Percentiles rank a stretch among this genome's conserved stretches.
Evolutionary conservation across 148 eudicot species (phyloP).

Genomic region (Camellia japonica): DNA sequence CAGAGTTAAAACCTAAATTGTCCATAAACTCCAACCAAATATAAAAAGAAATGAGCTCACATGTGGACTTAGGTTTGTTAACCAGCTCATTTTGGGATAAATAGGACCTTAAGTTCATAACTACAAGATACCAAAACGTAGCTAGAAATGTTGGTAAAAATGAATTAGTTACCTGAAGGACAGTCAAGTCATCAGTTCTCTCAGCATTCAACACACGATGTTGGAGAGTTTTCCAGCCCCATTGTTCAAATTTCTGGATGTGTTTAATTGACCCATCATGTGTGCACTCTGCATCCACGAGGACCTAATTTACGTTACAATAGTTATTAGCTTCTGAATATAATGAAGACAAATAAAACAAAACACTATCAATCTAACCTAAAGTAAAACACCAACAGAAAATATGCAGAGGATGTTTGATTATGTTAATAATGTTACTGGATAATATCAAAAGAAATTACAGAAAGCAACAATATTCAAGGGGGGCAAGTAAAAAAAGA

Average conservation of each 20-base stretch:
- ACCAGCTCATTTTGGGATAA: not conserved
- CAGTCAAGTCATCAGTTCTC: constrained; percentile 72
- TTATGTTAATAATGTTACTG: not conserved
- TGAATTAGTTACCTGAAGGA: constrained; percentile 58
- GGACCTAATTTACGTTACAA: constrained; percentile 57
- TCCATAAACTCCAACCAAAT: not conserved
- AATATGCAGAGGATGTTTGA: not conserved
- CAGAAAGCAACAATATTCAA: not conserved
- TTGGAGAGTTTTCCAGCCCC: constrained; percentile 96
- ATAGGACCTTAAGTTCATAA: not conserved
- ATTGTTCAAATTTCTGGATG: constrained; percentile 87
- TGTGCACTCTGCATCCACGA: constrained; percentile 99
- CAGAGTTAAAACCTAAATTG: not conserved
- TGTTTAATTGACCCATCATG: constrained; percentile 97
- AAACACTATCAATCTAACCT: not conserved
- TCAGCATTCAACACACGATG: constrained; percentile 90
- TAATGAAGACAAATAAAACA: constrained; percentile 12
- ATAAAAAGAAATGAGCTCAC: not conserved
- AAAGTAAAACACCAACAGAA: not conserved
- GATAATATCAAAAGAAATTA: not conserved
- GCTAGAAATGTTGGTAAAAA: not conserved
- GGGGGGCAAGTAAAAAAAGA: not conserved
- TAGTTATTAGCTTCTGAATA: constrained; percentile 16
- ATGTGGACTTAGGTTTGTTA: not conserved
- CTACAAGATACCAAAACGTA: not conserved